Base-by-base conservation (phyloP, 345 rosid species). In the Salix brachista region DNA sequence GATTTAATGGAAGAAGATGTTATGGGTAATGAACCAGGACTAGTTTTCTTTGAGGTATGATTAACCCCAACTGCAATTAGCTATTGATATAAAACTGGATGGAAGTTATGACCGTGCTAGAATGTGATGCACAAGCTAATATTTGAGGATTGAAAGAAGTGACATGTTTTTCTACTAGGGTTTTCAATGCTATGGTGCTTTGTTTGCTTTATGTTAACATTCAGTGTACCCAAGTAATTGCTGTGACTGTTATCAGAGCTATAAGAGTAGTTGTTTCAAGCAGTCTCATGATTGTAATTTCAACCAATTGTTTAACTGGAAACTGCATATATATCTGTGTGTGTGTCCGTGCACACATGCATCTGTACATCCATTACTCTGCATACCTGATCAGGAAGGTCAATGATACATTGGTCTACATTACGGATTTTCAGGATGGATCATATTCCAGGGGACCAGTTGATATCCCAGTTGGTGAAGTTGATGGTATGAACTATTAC, bases 381-480 rank as follows among this genome's bases (percentile, higher is more conserved):
- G 30, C 28, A 17, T 74, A 67, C 17, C 58, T 18, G 39, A 42
- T 73, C 71, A 17, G 73, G 46, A 21, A 26, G 32, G 61, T 72
- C 39, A 17, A 25, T 21, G 37, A 41, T 50, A 34, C 19, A 39
- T 13, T 74, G 66, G 42, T 79, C 52, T 10, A 36, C 37, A 73
- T 37, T 8, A 16, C 68, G 70, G 70, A 68, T 67, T 62, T 65
- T 67, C 87, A 94, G 98, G 98, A 94, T 82, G 97, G 97, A 80
- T 92, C 98, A 0, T 94, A 91, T 86, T 90, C 97, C 17, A 85
- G 97, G 86, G 98, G 98, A 64, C 97, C 98, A 8, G 84, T 90
- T 62, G 81, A 84, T 77, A 86, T 94, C 70, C 97, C 91, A 39
- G 88, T 92, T 37, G 90, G 88, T 34, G 89, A 92, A 58, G 75